Percentiles rank a stretch among this genome's conserved stretches.
Conservation (phyloP, 306 rosid genomes). For the Inga leiocalycina region DNA sequence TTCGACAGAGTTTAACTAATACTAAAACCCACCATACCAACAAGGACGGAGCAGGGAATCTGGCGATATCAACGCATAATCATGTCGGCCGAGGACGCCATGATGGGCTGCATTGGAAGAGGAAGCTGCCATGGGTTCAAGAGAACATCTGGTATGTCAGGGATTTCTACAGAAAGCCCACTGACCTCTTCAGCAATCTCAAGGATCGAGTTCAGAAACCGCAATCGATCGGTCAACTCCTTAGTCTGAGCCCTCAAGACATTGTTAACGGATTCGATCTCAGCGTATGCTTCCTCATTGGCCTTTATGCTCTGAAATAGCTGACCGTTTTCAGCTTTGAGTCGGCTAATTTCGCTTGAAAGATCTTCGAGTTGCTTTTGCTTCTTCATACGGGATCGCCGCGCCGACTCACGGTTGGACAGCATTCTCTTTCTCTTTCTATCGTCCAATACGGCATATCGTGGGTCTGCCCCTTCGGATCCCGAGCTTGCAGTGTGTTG, state of each 20-base stretch:
- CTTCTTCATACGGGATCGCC: constrained; percentile 87
- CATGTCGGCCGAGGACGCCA: constrained; percentile 55
- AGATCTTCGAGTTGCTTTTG: constrained; percentile 86
- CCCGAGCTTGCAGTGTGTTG: constrained; percentile 64
- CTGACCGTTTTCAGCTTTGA: constrained; percentile 46
- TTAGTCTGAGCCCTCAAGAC: constrained; percentile 65
- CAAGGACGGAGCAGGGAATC: neutral
- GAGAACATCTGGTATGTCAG: constrained; percentile 67
- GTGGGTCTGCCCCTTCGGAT: constrained; percentile 64
- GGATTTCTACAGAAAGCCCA: constrained; percentile 59
- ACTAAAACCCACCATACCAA: neutral
- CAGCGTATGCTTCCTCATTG: constrained; percentile 53
- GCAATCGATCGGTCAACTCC: constrained; percentile 68
- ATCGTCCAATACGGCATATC: constrained; percentile 46
- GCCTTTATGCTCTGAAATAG: constrained; percentile 46
- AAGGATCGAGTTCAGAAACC: constrained; percentile 66
- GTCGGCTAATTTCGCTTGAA: constrained; percentile 47
- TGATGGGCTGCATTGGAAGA: constrained; percentile 44
- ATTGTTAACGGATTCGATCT: constrained; percentile 60
- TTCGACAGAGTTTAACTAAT: neutral
- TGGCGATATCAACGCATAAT: constrained; percentile 40
- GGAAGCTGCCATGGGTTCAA: constrained; percentile 72
- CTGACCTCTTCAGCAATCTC: constrained; percentile 64
- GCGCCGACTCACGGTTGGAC: constrained; percentile 90
- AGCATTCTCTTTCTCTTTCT: constrained; percentile 90